Base-by-base conservation (phyloP, 805 yeast species). In the Ogataea methylovora region DNA sequence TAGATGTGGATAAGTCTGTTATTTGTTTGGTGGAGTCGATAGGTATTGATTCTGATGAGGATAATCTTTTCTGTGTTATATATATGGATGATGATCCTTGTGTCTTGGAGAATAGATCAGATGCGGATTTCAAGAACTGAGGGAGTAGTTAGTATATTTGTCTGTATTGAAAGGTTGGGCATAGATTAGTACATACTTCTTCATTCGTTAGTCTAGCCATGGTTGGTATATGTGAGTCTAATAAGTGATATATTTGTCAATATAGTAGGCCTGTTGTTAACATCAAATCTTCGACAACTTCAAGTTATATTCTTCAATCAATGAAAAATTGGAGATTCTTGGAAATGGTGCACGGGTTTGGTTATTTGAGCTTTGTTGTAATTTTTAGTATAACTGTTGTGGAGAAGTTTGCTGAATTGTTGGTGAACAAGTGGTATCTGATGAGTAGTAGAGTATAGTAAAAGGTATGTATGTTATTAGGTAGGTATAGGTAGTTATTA, bases 61-160 rank as follows among this genome's bases (percentile, higher is more conserved):
- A 46, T 6, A 60, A 61, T 43, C 84, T 60, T 48, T 78, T 78
- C 43, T 78, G 84, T 3, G 79, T 73, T 32, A 78, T 53, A 46
- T 75, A 75, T 8, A 78, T 58, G 3, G 82, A 73, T 7, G 77
- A 67, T 39, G 67, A 44, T 10, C 56, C 58, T 4, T 37, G 35
- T n/a, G 21, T 23, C 10, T 30, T 14, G 3, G 32, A 3, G 13
- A 30, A 7, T 4, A 22, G 4, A 6, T 30, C 32, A 10, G 26
- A 3, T 4, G 26, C 32, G 11, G 22, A 22, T 12, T 5, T 3
- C 14, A 30, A 12, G 19, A 30, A 30, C 32, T 30, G 16, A 27
- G 12, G 4, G 3, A 10, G 5, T 5, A 12, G 20, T 27, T 27
- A 27, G 21, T 27, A 27, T 27, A 14, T 6, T 26, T 16, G n/a